A percentile compares a stretch with the other conserved stretches of the same genome.
phyloP scores from a whole-genome alignment of 805 yeast species.

The Ogataea kodamae region DNA sequence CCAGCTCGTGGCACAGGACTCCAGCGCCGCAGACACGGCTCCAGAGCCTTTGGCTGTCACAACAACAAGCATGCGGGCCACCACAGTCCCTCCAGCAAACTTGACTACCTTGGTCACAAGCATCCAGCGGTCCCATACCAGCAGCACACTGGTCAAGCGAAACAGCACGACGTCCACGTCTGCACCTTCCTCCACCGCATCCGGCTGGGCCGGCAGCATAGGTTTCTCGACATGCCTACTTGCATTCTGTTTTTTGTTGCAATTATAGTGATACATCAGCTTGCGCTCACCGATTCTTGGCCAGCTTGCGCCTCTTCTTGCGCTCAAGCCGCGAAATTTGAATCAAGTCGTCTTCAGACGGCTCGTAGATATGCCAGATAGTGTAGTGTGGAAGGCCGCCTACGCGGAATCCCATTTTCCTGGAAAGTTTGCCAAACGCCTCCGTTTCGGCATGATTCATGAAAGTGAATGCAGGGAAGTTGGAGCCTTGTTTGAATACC shows the following conservation, averaged over 20 bases:
- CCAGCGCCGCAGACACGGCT: slow-evolving; percentile 8
- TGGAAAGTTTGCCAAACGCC: slow-evolving; percentile 81
- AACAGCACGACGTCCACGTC: slow-evolving; percentile 1
- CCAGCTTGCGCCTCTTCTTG: slow-evolving; percentile 44
- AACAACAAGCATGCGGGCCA: no score
- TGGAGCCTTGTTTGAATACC: slow-evolving; percentile 73
- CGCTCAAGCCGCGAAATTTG: slow-evolving; percentile 69
- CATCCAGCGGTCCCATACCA: no score
- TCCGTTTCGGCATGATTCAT: slow-evolving; percentile 86
- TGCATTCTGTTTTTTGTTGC: slow-evolving; percentile 1
- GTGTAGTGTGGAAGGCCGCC: slow-evolving; percentile 91
- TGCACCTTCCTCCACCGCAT: slow-evolving; percentile 1
- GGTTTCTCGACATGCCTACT: slow-evolving; percentile 2
- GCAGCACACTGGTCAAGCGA: no score
- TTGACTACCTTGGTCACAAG: no score
- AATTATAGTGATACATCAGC: slow-evolving; percentile 3
- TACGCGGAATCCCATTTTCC: slow-evolving; percentile 71
- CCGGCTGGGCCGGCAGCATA: slow-evolving; percentile 4
- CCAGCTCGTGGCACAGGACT: no score
- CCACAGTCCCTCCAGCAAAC: no score
- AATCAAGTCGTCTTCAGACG: slow-evolving; percentile 77
- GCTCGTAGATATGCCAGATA: slow-evolving; percentile 87
- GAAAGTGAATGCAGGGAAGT: slow-evolving; percentile 81
- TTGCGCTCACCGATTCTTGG: slow-evolving; percentile 5
- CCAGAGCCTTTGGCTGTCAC: neutral